Evolutionary conservation across 2,329 filamentous ascomycete species (phyloP).

Genomic region (Sodiomyces alkalinus): DNA sequence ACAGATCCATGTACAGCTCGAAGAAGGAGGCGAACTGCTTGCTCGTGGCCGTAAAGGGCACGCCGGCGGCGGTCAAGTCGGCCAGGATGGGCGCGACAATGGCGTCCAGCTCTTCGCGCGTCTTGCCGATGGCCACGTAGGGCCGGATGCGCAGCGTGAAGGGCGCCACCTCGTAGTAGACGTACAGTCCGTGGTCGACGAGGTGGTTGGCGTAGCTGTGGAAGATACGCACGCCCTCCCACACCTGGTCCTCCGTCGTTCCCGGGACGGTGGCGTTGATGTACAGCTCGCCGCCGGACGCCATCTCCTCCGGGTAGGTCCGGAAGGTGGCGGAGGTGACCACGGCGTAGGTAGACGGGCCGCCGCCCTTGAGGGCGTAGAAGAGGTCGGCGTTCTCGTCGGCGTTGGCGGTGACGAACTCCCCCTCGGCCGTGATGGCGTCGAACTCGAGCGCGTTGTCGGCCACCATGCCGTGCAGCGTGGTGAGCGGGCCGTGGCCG

Average conservation of each 20-base stretch:
- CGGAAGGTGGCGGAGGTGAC: conserved; percentile 37
- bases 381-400: conserved; percentile 35
- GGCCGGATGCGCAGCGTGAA: conserved; percentile 23
- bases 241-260: conserved; percentile 25
- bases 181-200: conserved; percentile 24
- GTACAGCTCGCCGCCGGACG: conserved; percentile 24
- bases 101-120: conserved; percentile 15
- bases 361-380: conserved; percentile 40
- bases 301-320: conserved; percentile 28
- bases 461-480: conserved; percentile 25
- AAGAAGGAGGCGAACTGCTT: conserved; percentile 18
- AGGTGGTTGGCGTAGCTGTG: conserved; percentile 25
- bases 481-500: conserved; percentile 33
- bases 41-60: conserved; percentile 13
- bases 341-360: conserved; percentile 35
- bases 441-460: conserved; percentile 32
- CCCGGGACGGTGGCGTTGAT: conserved; percentile 20
- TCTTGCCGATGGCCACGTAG: conserved; percentile 20
- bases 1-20: conserved; percentile 21
- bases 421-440: conserved; percentile 28
- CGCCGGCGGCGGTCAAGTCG: conserved; percentile 14
- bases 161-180: conserved; percentile 26
- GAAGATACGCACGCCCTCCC: conserved; percentile 30
- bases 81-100: conserved; percentile 19
- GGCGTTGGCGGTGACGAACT: conserved; percentile 25